These are phyloP conservation scores for Micromonas pusilla DNA, from an alignment of 139 green algal genomes.

Conservation along the genomic window DNA sequence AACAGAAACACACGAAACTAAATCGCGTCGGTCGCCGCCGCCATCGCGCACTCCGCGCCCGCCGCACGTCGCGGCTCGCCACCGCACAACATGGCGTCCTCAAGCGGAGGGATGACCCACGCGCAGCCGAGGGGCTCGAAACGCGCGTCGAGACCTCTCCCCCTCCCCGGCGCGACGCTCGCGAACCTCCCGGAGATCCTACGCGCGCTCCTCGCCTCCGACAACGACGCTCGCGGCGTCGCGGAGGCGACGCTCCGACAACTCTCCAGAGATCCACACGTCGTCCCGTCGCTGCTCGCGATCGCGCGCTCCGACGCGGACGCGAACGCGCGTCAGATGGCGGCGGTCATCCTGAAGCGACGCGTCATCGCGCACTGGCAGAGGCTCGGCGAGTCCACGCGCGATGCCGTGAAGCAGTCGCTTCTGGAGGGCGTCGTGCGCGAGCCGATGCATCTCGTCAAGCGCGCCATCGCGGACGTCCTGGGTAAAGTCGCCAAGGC, in stretches of 20 bases:
- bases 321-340: slow-evolving; percentile 47
- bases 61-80: too few relatives aligned
- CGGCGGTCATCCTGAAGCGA: slow-evolving; percentile 51
- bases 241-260: neutral
- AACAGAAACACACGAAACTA: too few relatives aligned
- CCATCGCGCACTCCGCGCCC: too few relatives aligned
- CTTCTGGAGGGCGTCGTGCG: slow-evolving; percentile 44
- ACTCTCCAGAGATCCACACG: slow-evolving; percentile 16
- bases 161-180: too few relatives aligned
- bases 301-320: slow-evolving; percentile 27
- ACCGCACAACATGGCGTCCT: too few relatives aligned
- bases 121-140: too few relatives aligned
- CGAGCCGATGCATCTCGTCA: slow-evolving; percentile 38
- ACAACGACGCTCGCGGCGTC: neutral
- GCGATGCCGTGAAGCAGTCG: slow-evolving; percentile 28
- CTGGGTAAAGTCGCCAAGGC: slow-evolving; percentile 39
- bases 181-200: neutral
- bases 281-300: slow-evolving; percentile 47
- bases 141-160: too few relatives aligned
- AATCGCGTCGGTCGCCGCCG: too few relatives aligned
- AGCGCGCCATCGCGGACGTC: slow-evolving; percentile 41
- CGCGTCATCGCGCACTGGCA: slow-evolving; percentile 43
- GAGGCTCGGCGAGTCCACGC: neutral
- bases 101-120: too few relatives aligned
- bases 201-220: neutral